Conservation (phyloP, 1,284 basidiomycete species). For the Ustilago loliicola region DNA sequence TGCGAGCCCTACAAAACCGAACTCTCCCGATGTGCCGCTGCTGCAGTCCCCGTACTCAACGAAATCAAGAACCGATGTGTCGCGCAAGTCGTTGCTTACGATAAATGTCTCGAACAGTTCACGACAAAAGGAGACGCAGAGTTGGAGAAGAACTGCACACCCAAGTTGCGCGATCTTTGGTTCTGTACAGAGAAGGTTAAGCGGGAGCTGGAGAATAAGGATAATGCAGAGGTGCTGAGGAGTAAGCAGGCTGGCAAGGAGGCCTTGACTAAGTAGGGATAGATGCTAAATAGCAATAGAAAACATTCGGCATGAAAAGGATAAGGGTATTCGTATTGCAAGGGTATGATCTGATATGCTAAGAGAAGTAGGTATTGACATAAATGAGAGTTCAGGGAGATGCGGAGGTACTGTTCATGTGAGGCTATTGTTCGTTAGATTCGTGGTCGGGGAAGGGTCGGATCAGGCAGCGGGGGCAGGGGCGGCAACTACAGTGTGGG, state of each 20-base stretch:
- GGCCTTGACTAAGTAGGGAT: slow-evolving; percentile 33
- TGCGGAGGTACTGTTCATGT: background rate
- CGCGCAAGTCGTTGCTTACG: slow-evolving; percentile 60
- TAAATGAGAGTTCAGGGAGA: background rate
- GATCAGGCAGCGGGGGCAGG: slow-evolving; percentile 11
- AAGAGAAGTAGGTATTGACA: background rate
- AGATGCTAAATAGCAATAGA: background rate
- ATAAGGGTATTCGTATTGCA: slow-evolving; percentile 1
- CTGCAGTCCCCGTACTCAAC: slow-evolving; percentile 62
- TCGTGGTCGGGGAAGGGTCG: background rate
- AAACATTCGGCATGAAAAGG: background rate
- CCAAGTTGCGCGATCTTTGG: slow-evolving; percentile 56
- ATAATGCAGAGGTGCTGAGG: slow-evolving; percentile 21
- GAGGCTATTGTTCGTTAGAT: background rate
- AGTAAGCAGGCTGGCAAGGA: slow-evolving; percentile 28
- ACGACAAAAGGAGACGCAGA: slow-evolving; percentile 53
- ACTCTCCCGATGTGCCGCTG: slow-evolving; percentile 61
- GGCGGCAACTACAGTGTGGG: slow-evolving; percentile 12
- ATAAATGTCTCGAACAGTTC: slow-evolving; percentile 56
- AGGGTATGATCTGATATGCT: background rate
- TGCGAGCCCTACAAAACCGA: slow-evolving; percentile 57
- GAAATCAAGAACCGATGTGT: slow-evolving; percentile 63
- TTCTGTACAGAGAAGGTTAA: slow-evolving; percentile 66
- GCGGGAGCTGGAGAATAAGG: slow-evolving; percentile 41
- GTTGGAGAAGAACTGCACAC: slow-evolving; percentile 61